Conservation (phyloP, 306 rosid species). For the Dalbergia cultrata region DNA sequence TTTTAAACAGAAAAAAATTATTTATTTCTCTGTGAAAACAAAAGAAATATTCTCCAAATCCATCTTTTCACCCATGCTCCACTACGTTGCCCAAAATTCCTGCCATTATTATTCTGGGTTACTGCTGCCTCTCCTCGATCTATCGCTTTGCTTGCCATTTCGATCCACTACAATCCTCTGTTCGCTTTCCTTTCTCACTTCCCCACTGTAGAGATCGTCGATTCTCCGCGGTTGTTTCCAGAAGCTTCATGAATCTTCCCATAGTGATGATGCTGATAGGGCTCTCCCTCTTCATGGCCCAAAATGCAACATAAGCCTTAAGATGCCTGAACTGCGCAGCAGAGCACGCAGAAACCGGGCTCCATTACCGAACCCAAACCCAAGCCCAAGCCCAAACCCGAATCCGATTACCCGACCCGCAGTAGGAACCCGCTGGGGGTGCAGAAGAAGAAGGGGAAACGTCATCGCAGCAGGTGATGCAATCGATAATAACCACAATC, state of each 20-base stretch:
- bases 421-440: constrained; percentile 42
- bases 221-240: constrained; percentile 41
- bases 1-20: too few species aligned
- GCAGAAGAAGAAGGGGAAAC: constrained; percentile 31
- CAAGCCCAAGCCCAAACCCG: constrained; percentile 37
- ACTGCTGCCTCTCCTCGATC: too few species aligned
- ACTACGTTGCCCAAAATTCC: too few species aligned
- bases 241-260: constrained; percentile 53
- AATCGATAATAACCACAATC: background rate
- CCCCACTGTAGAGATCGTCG: constrained; percentile 15
- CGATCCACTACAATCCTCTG: background rate
- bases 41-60: too few species aligned
- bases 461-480: constrained; percentile 48
- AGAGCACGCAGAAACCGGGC: constrained; percentile 40
- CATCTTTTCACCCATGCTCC: too few species aligned
- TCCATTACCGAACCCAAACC: background rate
- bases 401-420: constrained; percentile 47
- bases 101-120: too few species aligned
- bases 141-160: background rate
- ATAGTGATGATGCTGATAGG: background rate
- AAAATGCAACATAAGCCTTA: constrained; percentile 14
- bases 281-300: constrained; percentile 59
- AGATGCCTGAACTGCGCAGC: constrained; percentile 71
- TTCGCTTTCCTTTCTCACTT: background rate
- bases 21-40: too few species aligned